A percentile compares a stretch with the other conserved stretches of the same genome.
Conservation (phyloP, 164 flowering plant species). For the grape (Vitis vinifera) region DNA sequence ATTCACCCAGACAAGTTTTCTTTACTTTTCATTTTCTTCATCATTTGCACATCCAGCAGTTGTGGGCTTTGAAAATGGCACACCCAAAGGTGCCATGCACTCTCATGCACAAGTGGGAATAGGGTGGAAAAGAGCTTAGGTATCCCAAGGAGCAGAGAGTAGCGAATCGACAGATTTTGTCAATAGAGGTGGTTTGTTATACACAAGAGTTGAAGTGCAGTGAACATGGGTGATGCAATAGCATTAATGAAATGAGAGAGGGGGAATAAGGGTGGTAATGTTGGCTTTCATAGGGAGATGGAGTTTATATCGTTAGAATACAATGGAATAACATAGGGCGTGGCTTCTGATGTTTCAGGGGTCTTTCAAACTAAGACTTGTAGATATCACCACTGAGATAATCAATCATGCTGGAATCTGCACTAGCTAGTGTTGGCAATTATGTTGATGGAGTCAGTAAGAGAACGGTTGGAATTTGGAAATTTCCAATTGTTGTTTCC, state of each 20-base stretch:
- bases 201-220: conserved; percentile 25
- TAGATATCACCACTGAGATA: conserved; percentile 87
- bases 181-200: conserved; percentile 44
- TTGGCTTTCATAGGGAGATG: conserved; percentile 19
- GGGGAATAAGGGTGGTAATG: conserved; percentile 18
- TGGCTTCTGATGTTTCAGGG: conserved; percentile 23
- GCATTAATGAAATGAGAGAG: conserved; percentile 22
- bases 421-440: conserved; percentile 11
- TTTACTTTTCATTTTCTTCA: too few species aligned
- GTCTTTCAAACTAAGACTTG: conserved; percentile 31
- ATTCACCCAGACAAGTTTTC: too few species aligned
- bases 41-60: too few species aligned
- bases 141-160: conserved; percentile 61
- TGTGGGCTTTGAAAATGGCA: too few species aligned
- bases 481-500: too few species aligned
- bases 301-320: conserved; percentile 24
- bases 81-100: too few species aligned
- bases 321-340: conserved; percentile 24
- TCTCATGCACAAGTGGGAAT: too few species aligned
- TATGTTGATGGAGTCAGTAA: too few species aligned
- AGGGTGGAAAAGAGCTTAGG: conserved; percentile 17
- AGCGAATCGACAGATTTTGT: conserved; percentile 42
- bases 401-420: conserved; percentile 49
- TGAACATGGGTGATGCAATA: conserved; percentile 28
- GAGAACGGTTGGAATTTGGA: too few species aligned